phyloP scores from a whole-genome alignment of 2,329 filamentous ascomycete species.

The Arthrobotrys iridis region DNA sequence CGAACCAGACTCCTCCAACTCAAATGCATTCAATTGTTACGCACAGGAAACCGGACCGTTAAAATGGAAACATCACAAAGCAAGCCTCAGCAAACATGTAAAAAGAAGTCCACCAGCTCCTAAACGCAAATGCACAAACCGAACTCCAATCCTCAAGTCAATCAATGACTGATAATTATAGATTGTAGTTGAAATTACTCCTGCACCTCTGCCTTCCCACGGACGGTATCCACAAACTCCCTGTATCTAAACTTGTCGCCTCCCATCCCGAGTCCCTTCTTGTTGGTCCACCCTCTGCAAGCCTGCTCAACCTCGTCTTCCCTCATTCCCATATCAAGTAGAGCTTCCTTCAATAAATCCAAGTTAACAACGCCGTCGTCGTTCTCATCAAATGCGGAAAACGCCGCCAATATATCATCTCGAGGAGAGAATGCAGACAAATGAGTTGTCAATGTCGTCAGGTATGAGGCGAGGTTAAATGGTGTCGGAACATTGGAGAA shows the following conservation, averaged over 20 bases:
- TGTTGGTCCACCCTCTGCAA: constrained; percentile 84
- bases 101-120: not conserved
- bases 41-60: not conserved
- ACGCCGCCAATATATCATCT: constrained; percentile 84
- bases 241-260: constrained; percentile 93
- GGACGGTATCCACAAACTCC: constrained; percentile 75
- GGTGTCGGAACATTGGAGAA: constrained; percentile 79
- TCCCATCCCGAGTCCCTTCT: constrained; percentile 68
- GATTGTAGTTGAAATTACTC: constrained; percentile 32
- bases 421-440: constrained; percentile 79
- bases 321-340: constrained; percentile 77
- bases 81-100: not conserved
- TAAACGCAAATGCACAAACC: constrained; percentile 2
- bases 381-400: constrained; percentile 94
- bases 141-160: constrained; percentile 31
- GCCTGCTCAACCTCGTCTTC: constrained; percentile 82
- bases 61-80: not conserved
- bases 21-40: not conserved
- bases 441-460: constrained; percentile 80
- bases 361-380: constrained; percentile 93
- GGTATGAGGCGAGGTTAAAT: constrained; percentile 83
- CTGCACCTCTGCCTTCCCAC: constrained; percentile 58
- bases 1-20: not conserved
- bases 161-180: not conserved
- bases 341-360: constrained; percentile 79